Percentiles rank a stretch among this genome's conserved stretches.
Evolutionary conservation across 495 filamentous ascomycete species (phyloP).

Genomic region (Glutinoglossum americanum): DNA sequence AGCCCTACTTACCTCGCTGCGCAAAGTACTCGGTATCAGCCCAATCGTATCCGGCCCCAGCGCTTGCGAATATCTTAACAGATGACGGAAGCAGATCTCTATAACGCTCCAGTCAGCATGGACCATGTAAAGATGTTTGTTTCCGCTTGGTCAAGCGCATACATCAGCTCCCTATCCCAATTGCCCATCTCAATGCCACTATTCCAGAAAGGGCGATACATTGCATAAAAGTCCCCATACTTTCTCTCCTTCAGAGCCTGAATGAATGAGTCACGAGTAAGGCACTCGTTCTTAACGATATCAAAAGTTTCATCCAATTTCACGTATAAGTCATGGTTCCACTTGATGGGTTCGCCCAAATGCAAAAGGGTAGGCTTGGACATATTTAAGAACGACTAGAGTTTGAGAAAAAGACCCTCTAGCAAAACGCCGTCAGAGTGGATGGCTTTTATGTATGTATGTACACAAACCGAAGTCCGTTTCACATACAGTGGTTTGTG

Average conservation of each 20-base stretch:
- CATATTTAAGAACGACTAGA: not conserved
- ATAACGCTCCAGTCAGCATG: not conserved
- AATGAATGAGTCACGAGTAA: constrained; percentile 23
- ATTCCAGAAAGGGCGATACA: constrained; percentile 62
- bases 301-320: constrained; percentile 34
- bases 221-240: constrained; percentile 53
- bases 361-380: constrained; percentile 27
- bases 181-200: constrained; percentile 57
- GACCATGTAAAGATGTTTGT: not conserved
- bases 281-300: constrained; percentile 29
- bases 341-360: constrained; percentile 45
- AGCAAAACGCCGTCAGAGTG: not conserved
- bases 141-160: not conserved
- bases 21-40: constrained; percentile 47
- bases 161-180: constrained; percentile 53
- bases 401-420: not conserved
- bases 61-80: constrained; percentile 47
- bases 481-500: not conserved
- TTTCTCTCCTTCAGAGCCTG: constrained; percentile 35
- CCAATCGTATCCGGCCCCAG: constrained; percentile 62
- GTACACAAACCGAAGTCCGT: not conserved
- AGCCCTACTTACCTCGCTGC: constrained; percentile 31
- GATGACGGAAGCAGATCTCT: constrained; percentile 32
- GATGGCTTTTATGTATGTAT: not conserved
- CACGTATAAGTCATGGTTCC: constrained; percentile 36